Evolutionary conservation across 1,139 yeast species (phyloP), one percentile per base, ranked within the genome.

Genomic region (Meyerozyma carpophila): DNA sequence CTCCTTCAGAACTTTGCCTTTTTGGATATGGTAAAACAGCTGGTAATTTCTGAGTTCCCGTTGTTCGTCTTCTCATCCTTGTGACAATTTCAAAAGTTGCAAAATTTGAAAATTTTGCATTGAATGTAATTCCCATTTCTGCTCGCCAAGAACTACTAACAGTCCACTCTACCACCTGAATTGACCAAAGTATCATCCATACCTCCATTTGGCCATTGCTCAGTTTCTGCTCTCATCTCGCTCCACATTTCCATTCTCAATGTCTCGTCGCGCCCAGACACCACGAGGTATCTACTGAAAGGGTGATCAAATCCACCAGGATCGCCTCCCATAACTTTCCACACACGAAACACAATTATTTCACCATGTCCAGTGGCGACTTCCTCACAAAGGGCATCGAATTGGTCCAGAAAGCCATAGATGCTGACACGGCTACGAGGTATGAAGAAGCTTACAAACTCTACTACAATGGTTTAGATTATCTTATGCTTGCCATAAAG

Each of bases 381-480:
- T 91, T 93, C 61, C 74, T 93, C 41, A 82, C 86, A 50, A 94
- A 93, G 63, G 99, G 98, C 18, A 90, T 93, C 29, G 97, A 90
- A 51, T 75, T 91, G 41, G 95, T 93, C 13, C 95, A 90, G 59
- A 85, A 85, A 64, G 98, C 98, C 24, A 90, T 94, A 45, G 96
- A 91, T 60, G 91, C 95, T 7, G 99, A 94, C 62, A 83, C 89
- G 21, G 93, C 91, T 27, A 86, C 94, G 40, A 76, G 85, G 52
- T 93, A 91, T 56, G 96, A 89, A 47, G 98, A 93, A 52, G 98
- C 98, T 0, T 93, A 93, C 63, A 87, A 89, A 48, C 77, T 89
- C 41, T 94, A 94, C 66, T 90, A 87, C 70, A 88, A 87, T 56
- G 98, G 98, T 3, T 73, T 94, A 48, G 98, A 93, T 62, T 94